Conservation (phyloP, 2,329 filamentous ascomycete genomes). For the Alternaria arborescens region DNA sequence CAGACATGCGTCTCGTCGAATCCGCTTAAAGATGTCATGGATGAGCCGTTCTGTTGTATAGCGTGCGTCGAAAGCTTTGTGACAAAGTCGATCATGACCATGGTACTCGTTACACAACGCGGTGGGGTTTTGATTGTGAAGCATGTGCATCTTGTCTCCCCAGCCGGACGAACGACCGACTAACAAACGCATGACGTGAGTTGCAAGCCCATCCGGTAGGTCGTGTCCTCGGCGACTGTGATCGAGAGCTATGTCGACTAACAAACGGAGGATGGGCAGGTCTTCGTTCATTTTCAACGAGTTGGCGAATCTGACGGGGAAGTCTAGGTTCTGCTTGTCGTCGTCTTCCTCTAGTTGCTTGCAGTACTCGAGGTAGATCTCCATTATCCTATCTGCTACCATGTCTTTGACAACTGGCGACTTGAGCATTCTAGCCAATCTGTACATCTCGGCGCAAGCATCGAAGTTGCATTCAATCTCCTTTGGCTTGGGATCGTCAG, state of each 20-base stretch:
- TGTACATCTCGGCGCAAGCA: neutral
- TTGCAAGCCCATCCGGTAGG: neutral
- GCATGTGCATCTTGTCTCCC: neutral
- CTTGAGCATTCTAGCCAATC: neutral
- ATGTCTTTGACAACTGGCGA: neutral
- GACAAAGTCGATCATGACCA: neutral
- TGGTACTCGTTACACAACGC: neutral
- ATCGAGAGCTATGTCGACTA: neutral
- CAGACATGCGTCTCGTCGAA: neutral
- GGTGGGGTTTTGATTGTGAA: neutral
- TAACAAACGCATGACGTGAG: neutral
- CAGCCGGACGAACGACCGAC: neutral
- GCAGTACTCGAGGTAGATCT: neutral
- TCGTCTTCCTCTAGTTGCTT: neutral
- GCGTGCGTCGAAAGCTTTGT: neutral
- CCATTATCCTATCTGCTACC: neutral
- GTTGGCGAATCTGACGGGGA: neutral
- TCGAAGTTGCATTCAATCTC: neutral
- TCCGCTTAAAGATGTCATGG: neutral
- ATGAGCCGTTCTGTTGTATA: neutral
- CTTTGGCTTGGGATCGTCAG: neutral
- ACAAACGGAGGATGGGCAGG: neutral
- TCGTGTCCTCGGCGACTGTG: neutral
- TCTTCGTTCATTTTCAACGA: neutral
- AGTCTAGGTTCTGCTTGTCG: neutral